Conservation (phyloP, 169 alveolate species). For the Miamiensis avidus region DNA sequence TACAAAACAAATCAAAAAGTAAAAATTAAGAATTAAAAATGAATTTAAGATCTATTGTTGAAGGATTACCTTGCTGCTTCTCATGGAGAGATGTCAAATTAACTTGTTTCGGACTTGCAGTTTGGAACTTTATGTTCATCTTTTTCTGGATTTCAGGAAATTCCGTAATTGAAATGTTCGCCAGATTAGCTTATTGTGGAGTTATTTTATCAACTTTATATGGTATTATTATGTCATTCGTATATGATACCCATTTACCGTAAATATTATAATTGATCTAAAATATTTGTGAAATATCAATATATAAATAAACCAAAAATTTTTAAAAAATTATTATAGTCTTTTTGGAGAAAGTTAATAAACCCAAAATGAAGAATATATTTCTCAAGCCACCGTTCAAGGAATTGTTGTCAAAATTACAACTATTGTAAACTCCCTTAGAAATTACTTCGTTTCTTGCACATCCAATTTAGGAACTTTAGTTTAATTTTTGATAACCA, state of each 20-base stretch:
- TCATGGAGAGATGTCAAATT: background rate
- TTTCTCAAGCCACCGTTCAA: background rate
- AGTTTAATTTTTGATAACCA: background rate
- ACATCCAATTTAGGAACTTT: background rate
- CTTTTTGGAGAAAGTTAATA: background rate
- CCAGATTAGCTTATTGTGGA: background rate
- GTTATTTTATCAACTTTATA: background rate
- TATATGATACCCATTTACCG: background rate
- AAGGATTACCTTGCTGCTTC: background rate
- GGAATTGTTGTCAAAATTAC: background rate
- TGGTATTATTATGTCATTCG: background rate
- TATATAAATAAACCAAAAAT: no score
- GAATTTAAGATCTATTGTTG: background rate
- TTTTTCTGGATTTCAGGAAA: background rate
- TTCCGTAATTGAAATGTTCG: background rate
- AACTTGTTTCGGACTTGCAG: background rate
- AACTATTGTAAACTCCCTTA: background rate
- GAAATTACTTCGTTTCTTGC: background rate
- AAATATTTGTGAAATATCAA: background rate
- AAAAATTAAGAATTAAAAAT: no score
- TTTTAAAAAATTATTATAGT: background rate
- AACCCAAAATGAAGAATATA: background rate
- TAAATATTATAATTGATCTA: no score
- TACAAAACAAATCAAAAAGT: no score
- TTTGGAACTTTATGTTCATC: no score